Base-by-base conservation (phyloP, 495 filamentous ascomycete species). In the Aspergillus mulundensis region DNA sequence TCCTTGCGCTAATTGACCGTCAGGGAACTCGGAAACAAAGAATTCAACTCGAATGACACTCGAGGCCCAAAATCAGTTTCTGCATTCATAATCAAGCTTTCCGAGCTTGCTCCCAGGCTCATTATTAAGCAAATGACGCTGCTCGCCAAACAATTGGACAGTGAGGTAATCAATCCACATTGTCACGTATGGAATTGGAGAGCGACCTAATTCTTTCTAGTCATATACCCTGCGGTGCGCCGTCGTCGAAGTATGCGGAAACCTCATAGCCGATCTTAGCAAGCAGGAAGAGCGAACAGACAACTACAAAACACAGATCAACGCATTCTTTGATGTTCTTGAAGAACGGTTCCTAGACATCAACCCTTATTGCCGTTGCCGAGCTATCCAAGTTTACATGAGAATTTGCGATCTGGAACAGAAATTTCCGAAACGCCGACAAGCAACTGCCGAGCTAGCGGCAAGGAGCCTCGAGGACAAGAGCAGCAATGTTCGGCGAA, bases 101-200 rank as follows among this genome's bases (percentile, higher is more conserved):
- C 93, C n/a, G 93, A 97, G 66, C 79, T 97, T 61, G 87, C 87
- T 24, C 94, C 94, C 12, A 83, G 92, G 56, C 73, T 96, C 41
- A 91, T 99, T 42, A 95, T 96, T 60, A 97, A 97, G 70, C 93
- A 97, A 68, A 96, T 97, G 86, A 93, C 89, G 14, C 79, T 95
- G 57, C 72, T 99, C 34, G 88, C 91, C 4, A 97, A 96, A 69
- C 87, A 96, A 61, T 74, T 99, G 12, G 93, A 99, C 59, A 96
- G 89, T 76, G 94, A 99, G 70, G 88, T 91, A 49, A n/a, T 16
- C 34, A 32, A 23, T 34, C 18, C 11, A 21, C 32, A 18, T 19
- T 24, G 19, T 25, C 24, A 32, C 2, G 14, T 43, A 2, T 15
- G 15, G 1, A 11, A 18, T 42, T 32, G 5, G 3, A 7, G 32